phyloP scores from a whole-genome alignment of 345 rosid species.

The Acer saccharum region DNA sequence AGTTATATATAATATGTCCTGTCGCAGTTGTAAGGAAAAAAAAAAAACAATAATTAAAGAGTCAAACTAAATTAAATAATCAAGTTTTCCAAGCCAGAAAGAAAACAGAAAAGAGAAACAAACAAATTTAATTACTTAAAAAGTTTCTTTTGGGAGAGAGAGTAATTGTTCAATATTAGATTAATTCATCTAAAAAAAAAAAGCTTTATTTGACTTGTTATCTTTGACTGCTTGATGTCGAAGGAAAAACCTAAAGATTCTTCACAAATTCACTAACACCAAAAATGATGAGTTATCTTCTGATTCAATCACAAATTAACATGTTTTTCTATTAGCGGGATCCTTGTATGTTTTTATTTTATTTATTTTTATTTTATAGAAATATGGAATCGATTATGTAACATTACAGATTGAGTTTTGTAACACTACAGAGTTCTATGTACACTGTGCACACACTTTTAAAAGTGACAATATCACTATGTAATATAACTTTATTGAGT shows the following conservation, averaged over 20 bases:
- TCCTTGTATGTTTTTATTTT: not conserved
- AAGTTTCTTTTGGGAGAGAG: not conserved
- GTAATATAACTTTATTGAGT: no score
- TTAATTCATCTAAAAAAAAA: not conserved
- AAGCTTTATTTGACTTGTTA: not conserved
- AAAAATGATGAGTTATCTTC: not conserved
- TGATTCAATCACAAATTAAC: not conserved
- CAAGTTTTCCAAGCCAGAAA: not conserved
- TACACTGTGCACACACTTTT: no score
- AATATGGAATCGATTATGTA: no score
- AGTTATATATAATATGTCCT: no score
- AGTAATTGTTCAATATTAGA: not conserved
- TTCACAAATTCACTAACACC: not conserved
- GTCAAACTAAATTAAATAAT: not conserved
- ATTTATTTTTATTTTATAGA: no score
- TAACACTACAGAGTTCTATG: no score
- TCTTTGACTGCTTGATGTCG: not conserved
- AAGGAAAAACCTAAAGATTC: conserved; percentile 10
- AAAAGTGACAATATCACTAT: no score
- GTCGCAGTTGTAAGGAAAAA: no score
- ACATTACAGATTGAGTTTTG: no score
- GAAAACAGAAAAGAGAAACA: not conserved
- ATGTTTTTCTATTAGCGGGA: not conserved
- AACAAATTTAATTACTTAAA: not conserved
- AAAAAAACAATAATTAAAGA: no score